Evolutionary conservation across 768 basidiomycete genomes (phyloP).

Genomic region (Macrolepiota albuminosa): DNA sequence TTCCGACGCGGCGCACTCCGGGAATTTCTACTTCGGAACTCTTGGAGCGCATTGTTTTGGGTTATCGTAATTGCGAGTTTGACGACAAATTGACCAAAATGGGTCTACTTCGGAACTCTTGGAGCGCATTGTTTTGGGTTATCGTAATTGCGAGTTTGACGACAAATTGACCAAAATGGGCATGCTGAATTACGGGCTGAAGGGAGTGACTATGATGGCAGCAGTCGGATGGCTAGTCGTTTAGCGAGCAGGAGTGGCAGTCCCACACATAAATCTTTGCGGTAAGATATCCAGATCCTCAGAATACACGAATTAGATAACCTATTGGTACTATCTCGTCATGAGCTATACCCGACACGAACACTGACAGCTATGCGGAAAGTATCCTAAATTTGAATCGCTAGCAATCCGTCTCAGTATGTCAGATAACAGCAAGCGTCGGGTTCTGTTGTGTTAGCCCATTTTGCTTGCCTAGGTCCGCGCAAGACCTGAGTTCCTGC

Average conservation of each 20-base stretch:
- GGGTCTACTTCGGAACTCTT: slow-evolving; percentile 89
- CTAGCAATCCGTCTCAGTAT: too few species aligned
- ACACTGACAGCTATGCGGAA: background rate
- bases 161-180: slow-evolving; percentile 90
- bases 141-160: slow-evolving; percentile 83
- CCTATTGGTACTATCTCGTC: background rate
- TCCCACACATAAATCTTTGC: slow-evolving; percentile 13
- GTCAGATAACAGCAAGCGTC: too few species aligned
- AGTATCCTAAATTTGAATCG: too few species aligned
- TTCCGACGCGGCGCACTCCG: slow-evolving; percentile 92
- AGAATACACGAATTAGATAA: background rate
- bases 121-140: slow-evolving; percentile 86
- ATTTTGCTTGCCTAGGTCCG: too few species aligned
- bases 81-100: slow-evolving; percentile 89
- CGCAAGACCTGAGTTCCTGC: too few species aligned
- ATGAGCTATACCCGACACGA: background rate
- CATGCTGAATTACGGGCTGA: slow-evolving; percentile 64
- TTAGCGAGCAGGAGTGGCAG: slow-evolving; percentile 26
- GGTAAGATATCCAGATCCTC: background rate
- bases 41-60: slow-evolving; percentile 85
- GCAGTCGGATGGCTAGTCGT: slow-evolving; percentile 30
- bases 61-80: slow-evolving; percentile 81
- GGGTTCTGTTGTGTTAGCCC: too few species aligned
- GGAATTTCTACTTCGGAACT: slow-evolving; percentile 93
- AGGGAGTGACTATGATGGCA: slow-evolving; percentile 48